Evolutionary conservation across 306 rosid genomes (phyloP).

Genomic region (Rosa multiflora): DNA sequence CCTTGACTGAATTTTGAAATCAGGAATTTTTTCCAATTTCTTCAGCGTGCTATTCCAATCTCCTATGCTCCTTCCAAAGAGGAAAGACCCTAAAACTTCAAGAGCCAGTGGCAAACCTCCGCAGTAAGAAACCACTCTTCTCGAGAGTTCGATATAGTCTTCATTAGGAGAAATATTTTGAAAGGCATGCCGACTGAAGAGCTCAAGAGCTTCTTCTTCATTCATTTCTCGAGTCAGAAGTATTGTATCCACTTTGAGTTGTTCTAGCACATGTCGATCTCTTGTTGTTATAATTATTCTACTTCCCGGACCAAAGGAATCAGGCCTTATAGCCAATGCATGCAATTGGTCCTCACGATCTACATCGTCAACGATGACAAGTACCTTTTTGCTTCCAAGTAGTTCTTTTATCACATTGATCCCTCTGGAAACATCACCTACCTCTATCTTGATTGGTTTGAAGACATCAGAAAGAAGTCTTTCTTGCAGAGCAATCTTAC

Average conservation of each 20-base stretch:
- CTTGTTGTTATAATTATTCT: constrained; percentile 25
- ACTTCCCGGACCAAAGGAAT: too few relatives aligned
- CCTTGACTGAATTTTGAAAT: too few relatives aligned
- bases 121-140: background rate
- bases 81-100: background rate
- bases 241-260: background rate
- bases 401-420: too few relatives aligned
- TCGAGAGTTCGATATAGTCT: background rate
- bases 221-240: constrained; percentile 1
- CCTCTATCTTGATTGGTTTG: background rate
- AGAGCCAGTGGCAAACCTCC: background rate
- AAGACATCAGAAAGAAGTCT: too few relatives aligned
- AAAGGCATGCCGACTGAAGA: constrained; percentile 41
- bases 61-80: background rate
- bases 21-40: background rate
- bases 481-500: too few relatives aligned
- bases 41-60: background rate
- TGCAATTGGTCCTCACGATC: too few relatives aligned
- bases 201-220: constrained; percentile 14
- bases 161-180: background rate
- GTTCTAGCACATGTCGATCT: background rate
- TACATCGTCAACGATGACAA: too few relatives aligned
- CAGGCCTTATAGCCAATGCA: too few relatives aligned
- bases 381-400: too few relatives aligned
- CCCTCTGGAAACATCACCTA: too few relatives aligned